Percentiles rank a stretch among this genome's conserved stretches.
These are phyloP conservation scores for Gentiana macrophylla DNA, from an alignment of 257 asterid genomes.

Conservation along the genomic window DNA sequence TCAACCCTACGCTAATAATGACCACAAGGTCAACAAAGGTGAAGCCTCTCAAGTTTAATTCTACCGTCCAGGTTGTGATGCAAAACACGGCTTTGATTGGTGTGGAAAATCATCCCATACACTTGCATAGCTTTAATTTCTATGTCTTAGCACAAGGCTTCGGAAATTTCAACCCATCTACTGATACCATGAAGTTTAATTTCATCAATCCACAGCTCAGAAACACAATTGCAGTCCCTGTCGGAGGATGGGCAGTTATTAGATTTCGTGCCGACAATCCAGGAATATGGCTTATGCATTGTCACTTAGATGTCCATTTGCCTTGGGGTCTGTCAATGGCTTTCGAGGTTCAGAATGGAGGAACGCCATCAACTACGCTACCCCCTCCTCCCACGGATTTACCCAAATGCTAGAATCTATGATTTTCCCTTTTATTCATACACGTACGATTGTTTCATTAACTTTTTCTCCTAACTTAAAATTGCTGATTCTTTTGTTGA, in stretches of 20 bases:
- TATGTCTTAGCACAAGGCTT: slow-evolving; percentile 49
- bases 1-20: slow-evolving; percentile 38
- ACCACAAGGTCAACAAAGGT: slow-evolving; percentile 38
- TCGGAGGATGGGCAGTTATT: slow-evolving; percentile 61
- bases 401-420: slow-evolving; percentile 31
- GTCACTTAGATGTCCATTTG: slow-evolving; percentile 66
- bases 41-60: slow-evolving; percentile 34
- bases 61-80: slow-evolving; percentile 45
- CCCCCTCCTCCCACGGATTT: slow-evolving; percentile 51
- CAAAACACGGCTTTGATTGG: slow-evolving; percentile 54
- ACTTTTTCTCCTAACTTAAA: too few relatives aligned
- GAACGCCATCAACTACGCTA: slow-evolving; percentile 28
- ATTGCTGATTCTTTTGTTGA: too few relatives aligned
- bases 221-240: slow-evolving; percentile 59
- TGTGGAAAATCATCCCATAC: slow-evolving; percentile 57
- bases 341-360: slow-evolving; percentile 51
- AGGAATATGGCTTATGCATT: slow-evolving; percentile 62
- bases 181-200: slow-evolving; percentile 38
- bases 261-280: slow-evolving; percentile 66
- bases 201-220: slow-evolving; percentile 50
- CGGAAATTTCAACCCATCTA: slow-evolving; percentile 40
- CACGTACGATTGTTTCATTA: too few relatives aligned
- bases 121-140: slow-evolving; percentile 61
- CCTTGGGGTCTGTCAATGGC: slow-evolving; percentile 49
- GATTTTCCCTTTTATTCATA: too few relatives aligned